phyloP scores from a whole-genome alignment of 2,329 filamentous ascomycete genomes.

The Nigrospora oryzae region DNA sequence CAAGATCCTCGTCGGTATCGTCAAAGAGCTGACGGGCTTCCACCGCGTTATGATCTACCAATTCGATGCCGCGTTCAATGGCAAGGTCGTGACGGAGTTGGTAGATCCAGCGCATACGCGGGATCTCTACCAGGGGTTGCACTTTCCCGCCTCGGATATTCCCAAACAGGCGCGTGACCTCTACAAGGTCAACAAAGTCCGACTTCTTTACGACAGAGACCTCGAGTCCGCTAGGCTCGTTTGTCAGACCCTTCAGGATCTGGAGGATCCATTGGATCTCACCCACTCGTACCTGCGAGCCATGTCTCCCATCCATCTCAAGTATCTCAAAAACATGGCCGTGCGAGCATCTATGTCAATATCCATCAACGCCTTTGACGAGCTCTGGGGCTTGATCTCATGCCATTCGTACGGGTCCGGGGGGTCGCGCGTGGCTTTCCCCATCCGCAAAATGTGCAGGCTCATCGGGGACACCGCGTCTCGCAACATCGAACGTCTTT shows the following conservation, averaged over 20 bases:
- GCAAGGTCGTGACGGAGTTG: conserved; percentile 78
- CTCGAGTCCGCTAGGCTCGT: conserved; percentile 73
- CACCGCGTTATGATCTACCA: conserved; percentile 92
- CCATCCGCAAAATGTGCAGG: conserved; percentile 86
- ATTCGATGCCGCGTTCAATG: conserved; percentile 76
- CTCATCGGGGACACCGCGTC: conserved; percentile 80
- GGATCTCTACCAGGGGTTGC: conserved; percentile 78
- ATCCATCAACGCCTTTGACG: conserved; percentile 77
- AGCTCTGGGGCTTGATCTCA: conserved; percentile 81
- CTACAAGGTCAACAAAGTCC: conserved; percentile 84
- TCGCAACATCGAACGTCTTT: conserved; percentile 78
- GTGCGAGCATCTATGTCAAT: conserved; percentile 94
- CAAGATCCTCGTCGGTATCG: conserved; percentile 74
- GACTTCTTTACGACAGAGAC: conserved; percentile 78
- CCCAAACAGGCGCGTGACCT: conserved; percentile 80
- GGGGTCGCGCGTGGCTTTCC: conserved; percentile 88
- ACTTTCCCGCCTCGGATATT: conserved; percentile 84
- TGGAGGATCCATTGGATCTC: conserved; percentile 70
- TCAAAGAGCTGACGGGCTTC: conserved; percentile 85
- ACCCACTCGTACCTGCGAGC: conserved; percentile 78
- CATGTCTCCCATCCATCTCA: conserved; percentile 85
- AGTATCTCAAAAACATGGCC: conserved; percentile 82
- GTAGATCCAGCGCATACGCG: conserved; percentile 73
- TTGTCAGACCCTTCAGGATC: conserved; percentile 65
- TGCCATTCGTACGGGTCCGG: conserved; percentile 72